Percentiles rank a stretch among this genome's conserved stretches.
These are phyloP conservation scores for Aspergillus carbonarius DNA, from an alignment of 2,329 filamentous ascomycete genomes.

Conservation along the genomic window DNA sequence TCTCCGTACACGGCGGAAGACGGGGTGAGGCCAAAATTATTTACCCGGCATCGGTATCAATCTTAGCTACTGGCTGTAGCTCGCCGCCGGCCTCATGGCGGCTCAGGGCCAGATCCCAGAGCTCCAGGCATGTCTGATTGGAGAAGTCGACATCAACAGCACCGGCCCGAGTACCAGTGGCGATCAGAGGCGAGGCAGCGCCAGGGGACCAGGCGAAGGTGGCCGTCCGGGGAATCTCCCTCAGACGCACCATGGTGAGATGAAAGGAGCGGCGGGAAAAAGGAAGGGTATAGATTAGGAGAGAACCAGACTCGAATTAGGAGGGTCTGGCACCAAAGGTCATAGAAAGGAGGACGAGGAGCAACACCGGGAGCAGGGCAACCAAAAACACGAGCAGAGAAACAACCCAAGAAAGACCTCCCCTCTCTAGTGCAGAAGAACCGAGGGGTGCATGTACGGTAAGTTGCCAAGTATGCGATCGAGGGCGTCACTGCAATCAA, in stretches of 20 bases:
- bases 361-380: conserved; percentile 1
- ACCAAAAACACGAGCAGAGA: conserved; percentile 5
- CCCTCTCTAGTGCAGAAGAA: conserved; percentile 31
- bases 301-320: conserved; percentile 17
- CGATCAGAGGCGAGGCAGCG: conserved; percentile 74
- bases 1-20: neutral
- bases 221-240: conserved; percentile 94
- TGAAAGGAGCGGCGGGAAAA: conserved; percentile 19
- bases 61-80: conserved; percentile 78
- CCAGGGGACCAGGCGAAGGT: conserved; percentile 96
- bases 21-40: neutral
- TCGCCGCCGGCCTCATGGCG: conserved; percentile 73
- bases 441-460: conserved; percentile 26
- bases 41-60: conserved; percentile 85
- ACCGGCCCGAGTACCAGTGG: conserved; percentile 90
- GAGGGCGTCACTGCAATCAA: conserved; percentile 27
- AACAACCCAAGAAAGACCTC: conserved; percentile 21
- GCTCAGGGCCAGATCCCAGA: conserved; percentile 91
- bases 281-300: conserved; percentile 24
- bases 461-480: conserved; percentile 23
- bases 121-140: conserved; percentile 90
- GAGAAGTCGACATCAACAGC: conserved; percentile 97
- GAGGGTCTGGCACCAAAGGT: conserved; percentile 14
- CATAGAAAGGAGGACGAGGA: conserved; percentile 17
- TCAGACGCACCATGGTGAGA: conserved; percentile 81